These are phyloP conservation scores for Erythrophleum fordii DNA, from an alignment of 306 rosid species.

Conservation along the genomic window DNA sequence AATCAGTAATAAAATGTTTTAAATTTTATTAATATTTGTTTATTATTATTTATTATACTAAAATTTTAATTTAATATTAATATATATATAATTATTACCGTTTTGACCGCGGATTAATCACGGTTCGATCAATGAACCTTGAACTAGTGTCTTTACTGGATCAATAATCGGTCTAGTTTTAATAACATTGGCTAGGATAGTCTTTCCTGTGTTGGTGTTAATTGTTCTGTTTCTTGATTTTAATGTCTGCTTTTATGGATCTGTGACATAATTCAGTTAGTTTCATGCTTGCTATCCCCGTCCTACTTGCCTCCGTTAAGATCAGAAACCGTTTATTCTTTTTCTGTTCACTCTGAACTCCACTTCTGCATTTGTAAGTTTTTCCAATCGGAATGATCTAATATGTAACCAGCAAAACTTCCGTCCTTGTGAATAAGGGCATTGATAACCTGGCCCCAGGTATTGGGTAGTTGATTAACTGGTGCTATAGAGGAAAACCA, in stretches of 20 bases:
- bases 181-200: too few species aligned
- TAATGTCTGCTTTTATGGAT: not conserved
- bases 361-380: not conserved
- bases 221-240: not conserved
- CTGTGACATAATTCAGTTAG: not conserved
- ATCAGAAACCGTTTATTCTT: constrained; percentile 4
- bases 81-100: too few species aligned
- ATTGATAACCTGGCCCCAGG: not conserved
- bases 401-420: not conserved
- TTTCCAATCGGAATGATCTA: constrained; percentile 2
- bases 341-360: constrained; percentile 17
- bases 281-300: not conserved
- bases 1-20: too few species aligned
- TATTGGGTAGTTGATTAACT: not conserved
- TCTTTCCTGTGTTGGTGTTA: not conserved
- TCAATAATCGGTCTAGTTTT: too few species aligned
- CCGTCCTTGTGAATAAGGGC: not conserved
- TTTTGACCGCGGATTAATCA: too few species aligned
- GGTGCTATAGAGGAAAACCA: constrained; percentile 1
- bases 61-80: too few species aligned
- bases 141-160: too few species aligned
- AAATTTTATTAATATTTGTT: too few species aligned
- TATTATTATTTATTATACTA: too few species aligned
- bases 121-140: too few species aligned
- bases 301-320: not conserved